A percentile compares a stretch with the other conserved stretches of the same genome.
These are phyloP conservation scores for Russula emetica DNA, from an alignment of 768 basidiomycete genomes.

Conservation along the genomic window DNA sequence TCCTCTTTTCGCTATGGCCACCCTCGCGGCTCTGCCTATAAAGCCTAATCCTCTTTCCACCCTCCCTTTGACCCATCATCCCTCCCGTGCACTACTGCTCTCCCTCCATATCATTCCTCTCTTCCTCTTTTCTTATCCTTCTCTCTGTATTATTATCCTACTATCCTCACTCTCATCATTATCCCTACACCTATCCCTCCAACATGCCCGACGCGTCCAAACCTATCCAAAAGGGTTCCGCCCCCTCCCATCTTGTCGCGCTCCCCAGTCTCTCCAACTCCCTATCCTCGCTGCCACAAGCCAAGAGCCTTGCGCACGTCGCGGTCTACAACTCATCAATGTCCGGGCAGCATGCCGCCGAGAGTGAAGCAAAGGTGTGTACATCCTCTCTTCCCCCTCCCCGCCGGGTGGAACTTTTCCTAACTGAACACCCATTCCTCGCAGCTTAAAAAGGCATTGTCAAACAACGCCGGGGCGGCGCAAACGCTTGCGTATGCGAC, in stretches of 20 bases:
- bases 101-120: slow-evolving; percentile 9
- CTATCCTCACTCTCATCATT: slow-evolving; percentile 5
- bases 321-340: slow-evolving; percentile 58
- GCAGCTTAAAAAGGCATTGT: slow-evolving; percentile 61
- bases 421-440: slow-evolving; percentile 24
- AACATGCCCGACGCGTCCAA: slow-evolving; percentile 41
- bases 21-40: slow-evolving; percentile 28
- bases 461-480: slow-evolving; percentile 37
- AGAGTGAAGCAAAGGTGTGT: slow-evolving; percentile 72
- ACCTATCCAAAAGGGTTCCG: slow-evolving; percentile 25
- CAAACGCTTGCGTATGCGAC: slow-evolving; percentile 34
- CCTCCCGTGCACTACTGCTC: slow-evolving; percentile 21
- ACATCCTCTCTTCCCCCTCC: neutral
- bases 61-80: slow-evolving; percentile 23
- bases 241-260: slow-evolving; percentile 56
- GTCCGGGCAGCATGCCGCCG: slow-evolving; percentile 62
- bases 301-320: slow-evolving; percentile 63
- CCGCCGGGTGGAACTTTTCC: neutral
- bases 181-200: slow-evolving; percentile 24
- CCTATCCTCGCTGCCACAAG: slow-evolving; percentile 65
- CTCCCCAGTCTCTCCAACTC: slow-evolving; percentile 69
- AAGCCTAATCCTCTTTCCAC: slow-evolving; percentile 32
- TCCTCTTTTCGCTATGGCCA: slow-evolving; percentile 13
- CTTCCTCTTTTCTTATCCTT: slow-evolving; percentile 12
- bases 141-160: slow-evolving; percentile 18